These are phyloP conservation scores for Mangifera indica DNA, from an alignment of 345 rosid species.

Conservation along the genomic window DNA sequence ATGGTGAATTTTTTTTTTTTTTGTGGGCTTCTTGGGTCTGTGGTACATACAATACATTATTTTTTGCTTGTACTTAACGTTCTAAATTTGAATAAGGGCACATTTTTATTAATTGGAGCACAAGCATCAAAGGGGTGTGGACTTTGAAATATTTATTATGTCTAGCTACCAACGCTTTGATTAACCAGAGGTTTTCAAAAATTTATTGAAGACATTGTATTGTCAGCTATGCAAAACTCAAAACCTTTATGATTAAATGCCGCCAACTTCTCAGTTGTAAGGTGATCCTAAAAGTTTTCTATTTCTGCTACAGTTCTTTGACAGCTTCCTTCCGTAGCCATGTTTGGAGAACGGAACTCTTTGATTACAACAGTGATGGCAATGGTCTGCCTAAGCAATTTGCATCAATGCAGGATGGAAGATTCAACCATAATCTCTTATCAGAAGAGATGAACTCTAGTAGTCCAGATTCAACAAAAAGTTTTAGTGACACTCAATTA, in stretches of 20 bases:
- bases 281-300: constrained; percentile 28
- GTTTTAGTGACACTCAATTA: constrained; percentile 73
- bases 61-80: constrained; percentile 7
- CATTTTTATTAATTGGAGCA: neutral
- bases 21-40: neutral
- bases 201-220: neutral
- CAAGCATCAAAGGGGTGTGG: neutral
- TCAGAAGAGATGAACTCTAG: constrained; percentile 40
- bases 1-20: constrained; percentile 8
- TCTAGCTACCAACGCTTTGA: neutral
- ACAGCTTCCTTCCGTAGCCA: constrained; percentile 64
- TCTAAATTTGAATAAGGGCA: neutral
- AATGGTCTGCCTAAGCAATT: constrained; percentile 38
- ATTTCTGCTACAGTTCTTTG: constrained; percentile 54
- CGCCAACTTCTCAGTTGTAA: constrained; percentile 6
- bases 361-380: constrained; percentile 39
- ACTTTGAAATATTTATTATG: neutral
- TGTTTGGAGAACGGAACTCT: constrained; percentile 47
- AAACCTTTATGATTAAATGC: neutral
- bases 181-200: neutral
- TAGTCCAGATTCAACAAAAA: constrained; percentile 45
- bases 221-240: neutral
- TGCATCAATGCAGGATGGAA: constrained; percentile 34
- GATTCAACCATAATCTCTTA: constrained; percentile 28
- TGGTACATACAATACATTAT: neutral